Conservation (phyloP, 176 grass and related monocot species). For the Musa beccarii region DNA sequence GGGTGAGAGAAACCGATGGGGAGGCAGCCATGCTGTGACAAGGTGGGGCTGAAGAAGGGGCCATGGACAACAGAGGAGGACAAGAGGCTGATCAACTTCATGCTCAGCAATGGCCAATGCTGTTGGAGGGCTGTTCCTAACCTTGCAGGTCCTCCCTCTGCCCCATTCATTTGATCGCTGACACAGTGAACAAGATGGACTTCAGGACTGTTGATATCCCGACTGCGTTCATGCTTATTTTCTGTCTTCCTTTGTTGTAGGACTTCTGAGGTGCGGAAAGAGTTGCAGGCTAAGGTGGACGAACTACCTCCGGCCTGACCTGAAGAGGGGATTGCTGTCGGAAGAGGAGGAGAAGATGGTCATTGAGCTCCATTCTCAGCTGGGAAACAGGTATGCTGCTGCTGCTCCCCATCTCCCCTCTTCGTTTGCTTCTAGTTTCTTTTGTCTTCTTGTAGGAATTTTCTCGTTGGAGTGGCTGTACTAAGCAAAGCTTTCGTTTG, state of each 20-base stretch:
- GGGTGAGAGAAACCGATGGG: not conserved
- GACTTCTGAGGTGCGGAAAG: conserved; percentile 4
- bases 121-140: conserved; percentile 12
- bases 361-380: conserved; percentile 10
- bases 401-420: too few relatives aligned
- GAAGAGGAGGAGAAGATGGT: conserved; percentile 8
- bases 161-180: not conserved
- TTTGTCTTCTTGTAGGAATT: not conserved
- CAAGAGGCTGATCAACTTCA: conserved; percentile 12
- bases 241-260: not conserved
- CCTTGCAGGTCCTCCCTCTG: not conserved
- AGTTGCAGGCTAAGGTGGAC: conserved; percentile 13
- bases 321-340: conserved; percentile 10
- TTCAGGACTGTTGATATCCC: too few relatives aligned
- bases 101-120: conserved; percentile 3
- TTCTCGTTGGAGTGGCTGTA: not conserved
- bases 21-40: conserved; percentile 16
- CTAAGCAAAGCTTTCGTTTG: not conserved
- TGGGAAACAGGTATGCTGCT: not conserved
- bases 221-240: too few relatives aligned
- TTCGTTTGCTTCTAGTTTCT: not conserved
- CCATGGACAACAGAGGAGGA: conserved; percentile 11
- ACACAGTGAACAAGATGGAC: too few relatives aligned
- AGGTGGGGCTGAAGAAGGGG: conserved; percentile 4
- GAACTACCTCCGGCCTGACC: conserved; percentile 10